phyloP scores from a whole-genome alignment of 805 yeast species.

The Priceomyces castillae region DNA sequence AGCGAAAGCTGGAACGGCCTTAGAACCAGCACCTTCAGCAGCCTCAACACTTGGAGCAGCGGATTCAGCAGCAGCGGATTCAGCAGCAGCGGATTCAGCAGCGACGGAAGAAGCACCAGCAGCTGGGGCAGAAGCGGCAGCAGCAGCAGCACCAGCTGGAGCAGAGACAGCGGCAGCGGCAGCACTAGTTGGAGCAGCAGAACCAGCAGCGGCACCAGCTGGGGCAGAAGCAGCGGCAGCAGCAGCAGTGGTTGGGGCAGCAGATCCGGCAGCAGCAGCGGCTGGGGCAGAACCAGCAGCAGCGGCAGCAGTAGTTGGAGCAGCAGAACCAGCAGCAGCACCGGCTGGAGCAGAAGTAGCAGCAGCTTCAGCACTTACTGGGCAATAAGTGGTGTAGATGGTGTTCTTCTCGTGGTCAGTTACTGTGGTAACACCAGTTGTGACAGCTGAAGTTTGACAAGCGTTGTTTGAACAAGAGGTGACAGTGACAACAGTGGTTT shows the following conservation, averaged over 20 bases:
- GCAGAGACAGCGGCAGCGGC: conserved; percentile 12
- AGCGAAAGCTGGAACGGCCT: conserved; percentile 16
- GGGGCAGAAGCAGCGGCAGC: conserved; percentile 16
- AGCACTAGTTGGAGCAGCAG: conserved; percentile 13
- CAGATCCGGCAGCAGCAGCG: conserved; percentile 12
- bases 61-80: conserved; percentile 17
- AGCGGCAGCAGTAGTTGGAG: conserved; percentile 16
- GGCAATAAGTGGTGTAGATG: conserved; percentile 37
- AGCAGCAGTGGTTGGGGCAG: conserved; percentile 17
- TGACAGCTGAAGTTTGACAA: conserved; percentile 27
- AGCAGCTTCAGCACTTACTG: conserved; percentile 19
- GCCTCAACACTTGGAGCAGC: conserved; percentile 14
- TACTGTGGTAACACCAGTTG: conserved; percentile 38
- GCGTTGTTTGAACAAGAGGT: conserved; percentile 34
- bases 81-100: conserved; percentile 15
- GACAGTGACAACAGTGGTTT: conserved; percentile 33
- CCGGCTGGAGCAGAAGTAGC: conserved; percentile 10
- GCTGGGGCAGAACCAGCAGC: conserved; percentile 17
- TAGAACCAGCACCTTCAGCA: conserved; percentile 13
- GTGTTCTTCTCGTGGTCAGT: conserved; percentile 27
- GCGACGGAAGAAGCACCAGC: conserved; percentile 17
- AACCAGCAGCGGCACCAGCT: conserved; percentile 8
- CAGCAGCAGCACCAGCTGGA: conserved; percentile 16
- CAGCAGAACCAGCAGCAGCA: conserved; percentile 12
- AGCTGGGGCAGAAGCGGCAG: conserved; percentile 17